Conservation (phyloP, 768 basidiomycete species). For the Clitopilus passeckerianus region DNA sequence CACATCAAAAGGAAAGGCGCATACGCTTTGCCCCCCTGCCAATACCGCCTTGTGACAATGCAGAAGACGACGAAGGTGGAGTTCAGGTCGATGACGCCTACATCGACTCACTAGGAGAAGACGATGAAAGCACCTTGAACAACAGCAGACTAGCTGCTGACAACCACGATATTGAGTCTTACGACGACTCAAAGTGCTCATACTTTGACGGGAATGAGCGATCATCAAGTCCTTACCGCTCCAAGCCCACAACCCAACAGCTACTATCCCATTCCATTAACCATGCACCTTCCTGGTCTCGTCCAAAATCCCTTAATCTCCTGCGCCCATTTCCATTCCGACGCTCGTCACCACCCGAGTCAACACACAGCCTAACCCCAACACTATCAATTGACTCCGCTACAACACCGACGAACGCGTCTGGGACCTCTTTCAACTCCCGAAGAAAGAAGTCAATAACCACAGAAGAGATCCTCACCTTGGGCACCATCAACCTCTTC, state of each 20-base stretch:
- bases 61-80: neutral
- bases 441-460: conserved; percentile 12
- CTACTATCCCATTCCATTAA: conserved; percentile 15
- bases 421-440: conserved; percentile 24
- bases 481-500: conserved; percentile 34
- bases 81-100: conserved; percentile 28
- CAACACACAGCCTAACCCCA: conserved; percentile 5
- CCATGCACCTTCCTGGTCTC: conserved; percentile 19
- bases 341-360: conserved; percentile 20
- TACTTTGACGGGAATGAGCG: conserved; percentile 5
- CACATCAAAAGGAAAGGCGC: conserved; percentile 11
- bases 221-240: conserved; percentile 8
- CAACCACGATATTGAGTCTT: neutral
- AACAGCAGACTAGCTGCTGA: conserved; percentile 2
- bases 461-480: conserved; percentile 29
- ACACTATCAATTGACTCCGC: neutral
- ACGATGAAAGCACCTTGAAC: conserved; percentile 18
- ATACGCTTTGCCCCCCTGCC: conserved; percentile 89
- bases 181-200: conserved; percentile 6
- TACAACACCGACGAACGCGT: conserved; percentile 3
- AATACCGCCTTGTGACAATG: conserved; percentile 47
- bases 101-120: conserved; percentile 32
- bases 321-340: conserved; percentile 12
- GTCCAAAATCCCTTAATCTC: conserved; percentile 16
- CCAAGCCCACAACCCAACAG: conserved; percentile 20